Evolutionary conservation across 345 rosid species (phyloP).

Genomic region (Syzygium oleosum): DNA sequence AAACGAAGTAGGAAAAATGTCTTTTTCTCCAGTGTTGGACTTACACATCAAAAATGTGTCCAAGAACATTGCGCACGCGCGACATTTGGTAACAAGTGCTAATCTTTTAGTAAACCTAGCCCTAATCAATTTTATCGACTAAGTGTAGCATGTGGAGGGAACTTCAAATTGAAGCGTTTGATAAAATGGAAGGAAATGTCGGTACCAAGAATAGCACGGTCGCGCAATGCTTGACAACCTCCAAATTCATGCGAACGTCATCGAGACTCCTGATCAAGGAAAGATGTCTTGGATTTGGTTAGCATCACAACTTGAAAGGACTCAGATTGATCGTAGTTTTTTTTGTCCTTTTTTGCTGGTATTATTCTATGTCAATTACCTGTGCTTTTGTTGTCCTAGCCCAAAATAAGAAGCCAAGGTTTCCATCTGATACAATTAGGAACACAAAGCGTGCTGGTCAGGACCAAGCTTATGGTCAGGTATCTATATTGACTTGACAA

Average conservation of each 20-base stretch:
- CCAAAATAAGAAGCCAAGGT: conserved; percentile 85
- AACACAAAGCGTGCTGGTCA: background rate
- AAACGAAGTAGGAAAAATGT: background rate
- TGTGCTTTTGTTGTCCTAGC: conserved; percentile 84
- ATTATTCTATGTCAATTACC: conserved; percentile 17
- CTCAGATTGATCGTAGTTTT: background rate
- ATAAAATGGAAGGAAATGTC: background rate
- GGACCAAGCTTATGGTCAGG: background rate
- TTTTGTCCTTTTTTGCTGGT: background rate
- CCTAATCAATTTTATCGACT: background rate
- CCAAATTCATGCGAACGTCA: conserved; percentile 84
- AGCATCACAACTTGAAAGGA: background rate
- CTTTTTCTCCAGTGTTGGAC: background rate
- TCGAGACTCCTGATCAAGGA: conserved; percentile 56
- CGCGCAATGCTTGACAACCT: conserved; percentile 83
- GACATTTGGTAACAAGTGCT: background rate
- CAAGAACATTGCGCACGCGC: background rate
- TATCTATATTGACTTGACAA: background rate
- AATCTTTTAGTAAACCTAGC: background rate
- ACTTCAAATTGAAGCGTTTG: background rate
- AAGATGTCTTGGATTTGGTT: background rate
- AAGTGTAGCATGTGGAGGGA: background rate
- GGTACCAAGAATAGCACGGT: conserved; percentile 81
- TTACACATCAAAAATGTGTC: background rate
- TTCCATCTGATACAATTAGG: conserved; percentile 50